These are phyloP conservation scores for Fonsecaea pugnacius DNA, from an alignment of 2,329 filamentous ascomycete genomes.

Conservation along the genomic window DNA sequence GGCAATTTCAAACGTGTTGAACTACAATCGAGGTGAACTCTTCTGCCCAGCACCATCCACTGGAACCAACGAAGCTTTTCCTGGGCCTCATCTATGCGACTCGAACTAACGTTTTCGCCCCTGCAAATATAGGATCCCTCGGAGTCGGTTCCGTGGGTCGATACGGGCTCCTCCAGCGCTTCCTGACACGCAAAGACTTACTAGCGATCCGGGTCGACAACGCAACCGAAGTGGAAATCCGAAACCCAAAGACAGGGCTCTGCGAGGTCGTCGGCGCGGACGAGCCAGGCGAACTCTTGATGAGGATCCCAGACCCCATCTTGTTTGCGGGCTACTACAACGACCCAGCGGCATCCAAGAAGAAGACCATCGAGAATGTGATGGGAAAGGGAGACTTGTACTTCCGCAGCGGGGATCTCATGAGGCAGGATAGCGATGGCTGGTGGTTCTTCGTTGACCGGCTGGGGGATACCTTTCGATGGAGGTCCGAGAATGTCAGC, in stretches of 20 bases:
- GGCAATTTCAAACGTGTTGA: constrained; percentile 40
- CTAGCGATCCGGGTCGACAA: neutral
- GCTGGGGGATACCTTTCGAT: constrained; percentile 73
- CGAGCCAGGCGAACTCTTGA: constrained; percentile 72
- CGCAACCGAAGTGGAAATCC: constrained; percentile 40
- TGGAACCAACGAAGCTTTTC: neutral
- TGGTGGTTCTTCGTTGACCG: constrained; percentile 72
- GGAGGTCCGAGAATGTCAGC: constrained; percentile 74
- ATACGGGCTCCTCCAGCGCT: neutral
- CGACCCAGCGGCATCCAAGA: constrained; percentile 66
- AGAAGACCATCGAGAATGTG: constrained; percentile 68
- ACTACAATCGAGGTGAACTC: constrained; percentile 38
- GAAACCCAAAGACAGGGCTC: constrained; percentile 68
- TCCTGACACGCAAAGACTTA: neutral
- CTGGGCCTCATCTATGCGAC: neutral
- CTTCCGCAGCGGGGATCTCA: constrained; percentile 69
- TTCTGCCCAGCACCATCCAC: constrained; percentile 58
- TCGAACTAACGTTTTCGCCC: neutral
- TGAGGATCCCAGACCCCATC: constrained; percentile 56
- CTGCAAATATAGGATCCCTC: neutral
- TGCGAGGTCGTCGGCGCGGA: constrained; percentile 64
- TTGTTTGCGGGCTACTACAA: constrained; percentile 72
- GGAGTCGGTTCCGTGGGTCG: neutral
- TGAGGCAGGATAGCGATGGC: constrained; percentile 65
- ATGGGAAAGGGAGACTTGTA: constrained; percentile 69